phyloP scores from a whole-genome alignment of 2,329 filamentous ascomycete genomes.

The Zymoseptoria ardabiliae region DNA sequence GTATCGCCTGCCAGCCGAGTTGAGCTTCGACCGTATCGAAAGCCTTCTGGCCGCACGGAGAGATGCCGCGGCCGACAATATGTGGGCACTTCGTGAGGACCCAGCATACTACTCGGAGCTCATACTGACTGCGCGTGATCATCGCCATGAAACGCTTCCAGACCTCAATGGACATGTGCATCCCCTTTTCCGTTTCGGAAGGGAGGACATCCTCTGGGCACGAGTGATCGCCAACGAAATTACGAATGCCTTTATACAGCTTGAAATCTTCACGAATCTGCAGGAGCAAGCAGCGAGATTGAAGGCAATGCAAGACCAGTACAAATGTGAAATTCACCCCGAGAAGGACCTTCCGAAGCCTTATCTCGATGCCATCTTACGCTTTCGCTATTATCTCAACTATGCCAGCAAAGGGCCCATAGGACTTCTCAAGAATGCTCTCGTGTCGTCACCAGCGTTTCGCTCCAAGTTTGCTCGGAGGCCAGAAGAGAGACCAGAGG shows the following conservation, averaged over 20 bases:
- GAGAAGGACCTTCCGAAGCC: conserved; percentile 33
- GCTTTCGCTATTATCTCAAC: conserved; percentile 33
- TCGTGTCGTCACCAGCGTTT: conserved; percentile 4
- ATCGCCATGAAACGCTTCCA: conserved; percentile 3
- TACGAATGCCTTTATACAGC: background rate
- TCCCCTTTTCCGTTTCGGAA: background rate
- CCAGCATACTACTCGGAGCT: conserved; percentile 6
- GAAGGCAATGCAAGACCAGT: conserved; percentile 24
- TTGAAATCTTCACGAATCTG: conserved; percentile 2
- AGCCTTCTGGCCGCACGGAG: conserved; percentile 5
- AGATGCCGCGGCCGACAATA: conserved; percentile 3
- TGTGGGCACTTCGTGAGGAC: conserved; percentile 10
- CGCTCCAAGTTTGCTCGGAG: background rate
- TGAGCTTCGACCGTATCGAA: conserved; percentile 5
- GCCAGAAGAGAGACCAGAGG: background rate
- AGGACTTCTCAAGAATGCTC: background rate
- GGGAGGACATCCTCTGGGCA: conserved; percentile 4
- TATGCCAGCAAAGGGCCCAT: conserved; percentile 30
- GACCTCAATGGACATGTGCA: conserved; percentile 1
- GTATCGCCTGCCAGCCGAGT: conserved; percentile 2
- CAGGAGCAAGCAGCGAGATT: background rate
- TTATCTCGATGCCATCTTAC: conserved; percentile 35
- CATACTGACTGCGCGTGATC: conserved; percentile 3
- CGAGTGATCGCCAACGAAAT: conserved; percentile 2
- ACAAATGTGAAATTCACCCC: conserved; percentile 28